Evolutionary conservation across 768 basidiomycete genomes (phyloP).

Genomic region (Ephemerocybe angulata): DNA sequence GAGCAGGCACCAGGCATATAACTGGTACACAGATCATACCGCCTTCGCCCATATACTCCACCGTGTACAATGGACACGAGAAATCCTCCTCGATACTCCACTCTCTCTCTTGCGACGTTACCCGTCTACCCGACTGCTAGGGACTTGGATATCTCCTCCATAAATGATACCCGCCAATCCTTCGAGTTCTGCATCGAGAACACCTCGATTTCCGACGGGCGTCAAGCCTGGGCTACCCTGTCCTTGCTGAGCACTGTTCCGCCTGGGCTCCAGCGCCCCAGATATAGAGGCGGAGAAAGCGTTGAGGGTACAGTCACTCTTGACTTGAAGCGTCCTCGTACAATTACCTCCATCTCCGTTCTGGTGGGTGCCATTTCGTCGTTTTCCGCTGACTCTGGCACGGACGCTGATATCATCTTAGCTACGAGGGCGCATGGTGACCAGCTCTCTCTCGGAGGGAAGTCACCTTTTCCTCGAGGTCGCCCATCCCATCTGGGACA

Average conservation of each 20-base stretch:
- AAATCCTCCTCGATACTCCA: slow-evolving; percentile 1
- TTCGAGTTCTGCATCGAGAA: background rate
- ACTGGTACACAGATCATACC: too few species aligned
- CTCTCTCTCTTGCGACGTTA: background rate
- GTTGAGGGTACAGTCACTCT: background rate
- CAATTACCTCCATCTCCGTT: background rate
- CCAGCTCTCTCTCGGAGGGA: background rate
- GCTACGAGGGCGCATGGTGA: background rate
- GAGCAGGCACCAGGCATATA: too few species aligned
- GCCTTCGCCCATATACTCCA: too few species aligned
- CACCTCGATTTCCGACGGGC: background rate
- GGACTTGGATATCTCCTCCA: background rate
- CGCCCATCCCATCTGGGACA: background rate
- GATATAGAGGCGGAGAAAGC: background rate
- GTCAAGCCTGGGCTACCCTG: background rate
- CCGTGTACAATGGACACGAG: too few species aligned
- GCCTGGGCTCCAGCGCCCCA: background rate
- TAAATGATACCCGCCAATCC: background rate
- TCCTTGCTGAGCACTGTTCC: background rate
- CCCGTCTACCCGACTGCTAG: background rate
- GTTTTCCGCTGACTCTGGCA: background rate
- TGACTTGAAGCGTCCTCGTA: background rate
- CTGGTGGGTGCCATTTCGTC: background rate
- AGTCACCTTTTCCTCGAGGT: background rate
- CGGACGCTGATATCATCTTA: background rate